Conservation (phyloP, 2,329 filamentous ascomycete genomes). For the Blastomyces silverae region DNA sequence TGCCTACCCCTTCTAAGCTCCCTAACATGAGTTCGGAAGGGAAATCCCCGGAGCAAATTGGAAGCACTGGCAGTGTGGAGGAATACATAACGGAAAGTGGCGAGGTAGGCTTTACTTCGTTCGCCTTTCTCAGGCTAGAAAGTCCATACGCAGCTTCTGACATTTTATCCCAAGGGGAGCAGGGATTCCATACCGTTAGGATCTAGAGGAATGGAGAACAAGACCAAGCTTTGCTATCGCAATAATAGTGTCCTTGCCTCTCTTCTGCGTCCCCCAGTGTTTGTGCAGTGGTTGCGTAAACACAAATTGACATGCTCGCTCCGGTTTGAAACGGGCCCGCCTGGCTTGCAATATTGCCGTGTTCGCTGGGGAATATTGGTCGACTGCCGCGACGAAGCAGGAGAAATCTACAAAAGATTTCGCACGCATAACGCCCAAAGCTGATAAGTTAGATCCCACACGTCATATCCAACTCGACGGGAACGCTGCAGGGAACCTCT, state of each 20-base stretch:
- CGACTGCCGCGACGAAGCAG: neutral
- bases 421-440: conserved; percentile 14
- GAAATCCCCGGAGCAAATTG: neutral
- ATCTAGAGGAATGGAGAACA: conserved; percentile 17
- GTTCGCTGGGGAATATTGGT: conserved; percentile 16
- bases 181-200: neutral
- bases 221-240: conserved; percentile 17
- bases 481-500: conserved; percentile 9
- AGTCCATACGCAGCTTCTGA: neutral
- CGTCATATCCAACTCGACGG: neutral
- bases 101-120: neutral
- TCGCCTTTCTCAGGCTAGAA: neutral
- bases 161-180: conserved; percentile 16
- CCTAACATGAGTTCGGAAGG: neutral
- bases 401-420: conserved; percentile 3
- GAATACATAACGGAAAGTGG: neutral
- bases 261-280: conserved; percentile 18
- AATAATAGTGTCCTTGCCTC: conserved; percentile 18
- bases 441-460: conserved; percentile 19
- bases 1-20: neutral
- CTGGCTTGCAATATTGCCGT: conserved; percentile 14
- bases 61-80: too few relatives aligned
- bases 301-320: neutral
- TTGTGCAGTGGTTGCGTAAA: conserved; percentile 17
- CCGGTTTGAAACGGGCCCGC: neutral